Evolutionary conservation across 2,329 filamentous ascomycete species (phyloP), one percentile per base, ranked within the genome.

Genomic region (Nemania sp.): DNA sequence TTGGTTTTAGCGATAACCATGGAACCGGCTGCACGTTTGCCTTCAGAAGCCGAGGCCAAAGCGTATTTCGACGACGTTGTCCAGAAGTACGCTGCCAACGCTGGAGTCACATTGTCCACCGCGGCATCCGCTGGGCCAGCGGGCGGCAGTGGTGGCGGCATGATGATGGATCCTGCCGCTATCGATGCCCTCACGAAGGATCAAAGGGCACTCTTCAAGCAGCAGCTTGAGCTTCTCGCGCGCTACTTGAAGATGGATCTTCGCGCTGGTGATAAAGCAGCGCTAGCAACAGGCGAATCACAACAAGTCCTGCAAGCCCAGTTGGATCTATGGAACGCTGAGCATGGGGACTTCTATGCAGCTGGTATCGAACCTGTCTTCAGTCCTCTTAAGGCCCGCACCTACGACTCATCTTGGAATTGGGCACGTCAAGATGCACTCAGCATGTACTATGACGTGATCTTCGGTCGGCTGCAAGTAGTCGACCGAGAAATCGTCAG

Each of bases 91-190:
- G 93, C 94, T 45, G 75, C 84, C 23, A 86, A 84, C 57, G 87
- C 89, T 40, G 94, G 94, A 56, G 86, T 99, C 72, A 95, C 80
- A 71, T 77, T 99, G 55, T 88, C 91, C 5, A 85, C 89, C 6
- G 86, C 88, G 23, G 82, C 90, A 22, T 83, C 88, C 46, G 88
- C 86, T 56, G 91, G 90, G 60, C 83, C 82, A 57, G 88, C 85
- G 49, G 87, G 80, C 50, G 88, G 82, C 57, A 83, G 80, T 52
- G 83, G 80, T 50, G 89, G 83, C 61, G 93, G 92, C 70, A 97
- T 99, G 94, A 96, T 99, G 90, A 97, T 99, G 92, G 94, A 99
- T 68, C 94, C 94, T 7, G 94, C 93, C 33, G 94, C 94, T 48
- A 88, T 99, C 61, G 94, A 99, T 71, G 94, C 94, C 12, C 81